Evolutionary conservation across 2,329 filamentous ascomycete species (phyloP).

Genomic region (Magnaporthiopsis rhizophila): DNA sequence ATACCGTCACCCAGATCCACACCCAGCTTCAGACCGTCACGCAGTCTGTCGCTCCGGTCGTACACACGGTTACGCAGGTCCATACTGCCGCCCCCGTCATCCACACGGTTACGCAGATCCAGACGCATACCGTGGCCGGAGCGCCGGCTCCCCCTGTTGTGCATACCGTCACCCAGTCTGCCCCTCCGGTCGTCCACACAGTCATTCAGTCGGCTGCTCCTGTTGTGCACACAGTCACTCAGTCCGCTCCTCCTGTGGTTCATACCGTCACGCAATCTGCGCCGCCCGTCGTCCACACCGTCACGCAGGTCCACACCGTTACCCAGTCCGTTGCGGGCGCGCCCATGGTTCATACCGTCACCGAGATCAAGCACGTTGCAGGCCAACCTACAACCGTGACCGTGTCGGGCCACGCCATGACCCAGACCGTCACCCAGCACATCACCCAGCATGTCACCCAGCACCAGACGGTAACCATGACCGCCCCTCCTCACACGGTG

Average conservation of each 20-base stretch:
- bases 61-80: too few species aligned
- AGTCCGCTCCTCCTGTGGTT: not conserved
- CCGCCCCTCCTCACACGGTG: too few species aligned
- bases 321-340: not conserved
- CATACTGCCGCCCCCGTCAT: not conserved
- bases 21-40: too few species aligned
- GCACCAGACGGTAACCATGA: too few species aligned
- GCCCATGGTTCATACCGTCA: not conserved
- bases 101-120: not conserved
- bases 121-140: not conserved
- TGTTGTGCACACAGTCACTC: too few species aligned
- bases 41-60: too few species aligned
- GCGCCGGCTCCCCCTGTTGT: too few species aligned
- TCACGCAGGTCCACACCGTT: not conserved
- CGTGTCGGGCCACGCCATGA: not conserved
- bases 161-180: too few species aligned
- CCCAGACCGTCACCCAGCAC: not conserved
- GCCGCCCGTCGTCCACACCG: not conserved
- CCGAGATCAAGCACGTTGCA: not conserved
- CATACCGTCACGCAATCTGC: not conserved
- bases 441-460: not conserved
- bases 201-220: too few species aligned
- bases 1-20: too few species aligned
- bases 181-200: too few species aligned
- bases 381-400: not conserved